These are phyloP conservation scores for Agarophyton chilense DNA, from an alignment of 23 red algal species.

Conservation along the genomic window DNA sequence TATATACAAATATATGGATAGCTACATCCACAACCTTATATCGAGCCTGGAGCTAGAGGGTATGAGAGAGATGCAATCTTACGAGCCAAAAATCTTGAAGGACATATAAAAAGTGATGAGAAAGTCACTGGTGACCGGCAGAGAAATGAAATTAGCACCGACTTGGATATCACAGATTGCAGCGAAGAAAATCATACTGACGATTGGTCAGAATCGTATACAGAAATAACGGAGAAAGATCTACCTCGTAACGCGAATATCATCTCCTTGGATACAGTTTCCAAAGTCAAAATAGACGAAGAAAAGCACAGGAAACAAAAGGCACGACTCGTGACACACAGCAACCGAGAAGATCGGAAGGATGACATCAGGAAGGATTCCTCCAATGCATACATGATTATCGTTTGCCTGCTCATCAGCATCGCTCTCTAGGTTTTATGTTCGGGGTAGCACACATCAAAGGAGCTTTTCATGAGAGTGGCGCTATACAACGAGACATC, in stretches of 20 bases:
- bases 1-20: neutral
- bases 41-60: neutral
- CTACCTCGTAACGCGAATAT: neutral
- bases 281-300: constrained; percentile 1
- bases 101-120: neutral
- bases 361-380: constrained; percentile 24
- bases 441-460: constrained; percentile 8
- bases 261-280: neutral
- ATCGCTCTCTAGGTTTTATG: neutral
- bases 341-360: constrained; percentile 5
- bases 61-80: neutral
- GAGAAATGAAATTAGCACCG: neutral
- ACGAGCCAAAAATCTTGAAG: neutral
- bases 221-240: neutral
- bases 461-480: constrained; percentile 4
- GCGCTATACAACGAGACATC: neutral
- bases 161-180: constrained; percentile 9
- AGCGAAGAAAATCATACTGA: neutral
- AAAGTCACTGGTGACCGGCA: neutral
- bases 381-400: neutral
- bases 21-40: neutral
- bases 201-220: constrained; percentile 5
- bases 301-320: neutral
- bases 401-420: neutral
- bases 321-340: neutral